Evolutionary conservation across 1,139 yeast species (phyloP), one percentile per base, ranked within the genome.

Genomic region (Yamadazyma jaroonii): DNA sequence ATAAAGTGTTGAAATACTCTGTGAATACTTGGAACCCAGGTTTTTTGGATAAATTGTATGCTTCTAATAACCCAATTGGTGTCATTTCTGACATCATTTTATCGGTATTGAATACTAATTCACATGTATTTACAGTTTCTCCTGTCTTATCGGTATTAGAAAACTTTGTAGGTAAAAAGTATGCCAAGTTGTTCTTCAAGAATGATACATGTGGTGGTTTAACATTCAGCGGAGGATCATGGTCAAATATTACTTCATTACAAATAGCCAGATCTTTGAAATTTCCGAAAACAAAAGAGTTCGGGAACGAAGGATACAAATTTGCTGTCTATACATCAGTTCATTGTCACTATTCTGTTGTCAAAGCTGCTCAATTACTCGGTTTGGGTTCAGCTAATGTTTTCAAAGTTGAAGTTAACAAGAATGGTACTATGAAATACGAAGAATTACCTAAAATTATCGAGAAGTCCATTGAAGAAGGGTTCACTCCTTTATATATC

Each of bases 21-120:
- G 89, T 85, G 29, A 85, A 82, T 41, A 87, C 95, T 0, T 87
- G 95, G 95, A 84, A 83, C 52, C 84, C 86, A 0, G 95, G 95
- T 2, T 87, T 87, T 51, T 61, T 87, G 63, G 96, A 87, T 57
- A 87, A 87, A 58, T 65, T 87, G 42, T 87, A 86, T 52, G 95
- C 95, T 0, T 78, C 88, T 22, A 85, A 87, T 29, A 86, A 86
- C 56, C 92, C 95, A 2, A 82, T 85, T 34, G 96, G 96, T 3
- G 79, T 87, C 6, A 72, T 87, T 6, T 72, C 88, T 2, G 96
- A 87, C 56, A 48, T 87, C 37, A 59, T 87, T 6, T 64, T 87
- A 40, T 79, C 88, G 29, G 64, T 84, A 10, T 67, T 87, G 42
- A 87, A 87, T 61, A 87, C 96, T 10, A 87, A 87, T 57, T 79